These are phyloP conservation scores for Colletotrichum paranaense DNA, from an alignment of 2,329 filamentous ascomycete species.

Conservation along the genomic window DNA sequence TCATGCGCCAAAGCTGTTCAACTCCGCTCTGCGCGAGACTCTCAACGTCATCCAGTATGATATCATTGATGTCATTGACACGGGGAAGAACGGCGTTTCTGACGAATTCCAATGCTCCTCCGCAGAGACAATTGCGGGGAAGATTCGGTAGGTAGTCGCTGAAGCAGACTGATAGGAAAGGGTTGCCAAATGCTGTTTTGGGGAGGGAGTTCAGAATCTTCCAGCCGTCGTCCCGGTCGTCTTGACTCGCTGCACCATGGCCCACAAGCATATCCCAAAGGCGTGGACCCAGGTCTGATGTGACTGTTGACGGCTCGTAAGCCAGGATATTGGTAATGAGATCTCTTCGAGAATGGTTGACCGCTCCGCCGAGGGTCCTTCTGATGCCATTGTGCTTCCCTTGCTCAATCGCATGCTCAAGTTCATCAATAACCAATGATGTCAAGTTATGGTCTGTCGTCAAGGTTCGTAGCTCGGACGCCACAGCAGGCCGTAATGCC, in stretches of 20 bases:
- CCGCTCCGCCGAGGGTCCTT: constrained; percentile 57
- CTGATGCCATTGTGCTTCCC: constrained; percentile 55
- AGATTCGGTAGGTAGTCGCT: constrained; percentile 67
- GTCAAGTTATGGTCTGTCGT: constrained; percentile 71
- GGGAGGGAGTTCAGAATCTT: constrained; percentile 66
- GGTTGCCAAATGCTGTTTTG: constrained; percentile 60
- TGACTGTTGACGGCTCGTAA: constrained; percentile 71
- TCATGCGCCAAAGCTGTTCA: constrained; percentile 86
- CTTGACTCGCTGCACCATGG: constrained; percentile 64
- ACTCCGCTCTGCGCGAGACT: constrained; percentile 63
- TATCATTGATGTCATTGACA: constrained; percentile 55
- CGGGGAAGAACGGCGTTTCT: constrained; percentile 60
- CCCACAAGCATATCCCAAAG: constrained; percentile 83
- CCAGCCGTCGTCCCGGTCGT: constrained; percentile 78
- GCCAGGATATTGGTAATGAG: constrained; percentile 69
- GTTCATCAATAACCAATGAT: constrained; percentile 71
- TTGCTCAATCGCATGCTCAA: constrained; percentile 64
- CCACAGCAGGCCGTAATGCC: constrained; percentile 58
- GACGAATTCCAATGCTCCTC: constrained; percentile 73
- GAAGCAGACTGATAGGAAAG: constrained; percentile 67
- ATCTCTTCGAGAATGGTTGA: constrained; percentile 66
- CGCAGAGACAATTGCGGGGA: constrained; percentile 67
- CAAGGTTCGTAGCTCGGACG: constrained; percentile 66
- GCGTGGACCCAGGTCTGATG: constrained; percentile 67
- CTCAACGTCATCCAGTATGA: constrained; percentile 63